Conservation (phyloP, 768 basidiomycete genomes). For the Kwoniella dejecticola region DNA sequence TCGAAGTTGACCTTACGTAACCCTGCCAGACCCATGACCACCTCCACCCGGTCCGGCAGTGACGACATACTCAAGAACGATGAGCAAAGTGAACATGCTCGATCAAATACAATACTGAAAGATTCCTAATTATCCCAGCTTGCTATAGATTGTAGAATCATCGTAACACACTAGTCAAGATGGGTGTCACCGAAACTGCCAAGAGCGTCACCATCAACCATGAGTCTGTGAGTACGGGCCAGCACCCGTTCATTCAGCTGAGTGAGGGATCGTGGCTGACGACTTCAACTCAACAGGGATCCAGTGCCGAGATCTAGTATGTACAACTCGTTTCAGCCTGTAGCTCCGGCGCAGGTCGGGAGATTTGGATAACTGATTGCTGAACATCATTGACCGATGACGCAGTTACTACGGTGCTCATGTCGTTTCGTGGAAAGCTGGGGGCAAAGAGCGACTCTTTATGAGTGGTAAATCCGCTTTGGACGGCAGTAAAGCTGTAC, state of each 20-base stretch:
- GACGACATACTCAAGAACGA: not conserved
- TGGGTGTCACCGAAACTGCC: conserved; percentile 44
- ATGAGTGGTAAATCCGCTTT: conserved; percentile 75
- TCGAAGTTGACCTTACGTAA: too few species aligned
- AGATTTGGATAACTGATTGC: too few species aligned
- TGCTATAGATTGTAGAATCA: too few species aligned
- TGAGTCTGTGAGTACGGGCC: conserved; percentile 35
- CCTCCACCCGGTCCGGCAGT: conserved; percentile 5
- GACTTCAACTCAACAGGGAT: conserved; percentile 27
- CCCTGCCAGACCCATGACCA: too few species aligned
- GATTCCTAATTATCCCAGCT: too few species aligned
- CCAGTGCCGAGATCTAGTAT: conserved; percentile 48
- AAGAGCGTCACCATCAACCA: conserved; percentile 38
- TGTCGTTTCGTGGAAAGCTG: conserved; percentile 76
- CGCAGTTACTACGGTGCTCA: conserved; percentile 74
- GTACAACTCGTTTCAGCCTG: conserved; percentile 2
- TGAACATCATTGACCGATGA: not conserved
- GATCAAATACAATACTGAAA: too few species aligned
- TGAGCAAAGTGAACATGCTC: not conserved
- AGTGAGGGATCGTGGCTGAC: too few species aligned
- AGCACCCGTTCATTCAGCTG: too few species aligned
- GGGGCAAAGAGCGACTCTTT: conserved; percentile 71
- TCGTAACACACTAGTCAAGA: too few species aligned
- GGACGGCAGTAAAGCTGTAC: conserved; percentile 76
- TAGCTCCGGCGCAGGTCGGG: too few species aligned